Conservation (phyloP, 1,139 yeast species). For the Taphrina deformans region DNA sequence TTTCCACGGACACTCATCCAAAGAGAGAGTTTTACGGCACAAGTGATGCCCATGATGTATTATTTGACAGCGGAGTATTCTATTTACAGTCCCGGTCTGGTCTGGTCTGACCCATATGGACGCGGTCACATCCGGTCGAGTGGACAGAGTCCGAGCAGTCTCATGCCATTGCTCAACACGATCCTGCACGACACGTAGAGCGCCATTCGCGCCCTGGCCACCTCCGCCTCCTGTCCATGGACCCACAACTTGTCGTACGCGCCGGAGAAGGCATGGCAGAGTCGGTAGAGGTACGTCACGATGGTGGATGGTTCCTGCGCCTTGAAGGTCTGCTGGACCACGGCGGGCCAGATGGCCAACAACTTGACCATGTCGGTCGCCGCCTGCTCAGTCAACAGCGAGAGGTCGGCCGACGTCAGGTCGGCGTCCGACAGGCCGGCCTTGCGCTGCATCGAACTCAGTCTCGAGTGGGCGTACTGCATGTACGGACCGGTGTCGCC, state of each 20-base stretch:
- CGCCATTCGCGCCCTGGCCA: slow-evolving; percentile 91
- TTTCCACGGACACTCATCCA: no score
- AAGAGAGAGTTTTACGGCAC: no score
- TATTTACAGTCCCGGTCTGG: no score
- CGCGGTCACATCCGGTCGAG: slow-evolving; percentile 98
- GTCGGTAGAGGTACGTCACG: slow-evolving; percentile 87
- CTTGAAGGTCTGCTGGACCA: slow-evolving; percentile 75
- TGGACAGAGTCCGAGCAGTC: slow-evolving; percentile 87
- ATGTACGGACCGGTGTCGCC: slow-evolving; percentile 99
- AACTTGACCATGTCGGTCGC: slow-evolving; percentile 73
- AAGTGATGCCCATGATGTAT: no score
- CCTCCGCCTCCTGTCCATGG: slow-evolving; percentile 86
- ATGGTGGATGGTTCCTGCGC: slow-evolving; percentile 91
- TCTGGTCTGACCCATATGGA: no score
- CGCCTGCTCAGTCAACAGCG: slow-evolving; percentile 71
- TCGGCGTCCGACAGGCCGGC: slow-evolving; percentile 48
- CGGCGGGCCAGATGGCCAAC: slow-evolving; percentile 90
- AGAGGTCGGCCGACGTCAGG: slow-evolving; percentile 62
- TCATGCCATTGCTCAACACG: slow-evolving; percentile 88
- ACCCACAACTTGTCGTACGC: slow-evolving; percentile 97
- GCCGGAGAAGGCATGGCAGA: slow-evolving; percentile 90
- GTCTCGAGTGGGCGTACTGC: slow-evolving; percentile 97
- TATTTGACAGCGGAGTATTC: no score
- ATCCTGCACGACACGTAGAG: slow-evolving; percentile 88
- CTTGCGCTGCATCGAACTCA: slow-evolving; percentile 91